Base-by-base conservation (phyloP, 140 eudicot genomes). In the Cichorium intybus region DNA sequence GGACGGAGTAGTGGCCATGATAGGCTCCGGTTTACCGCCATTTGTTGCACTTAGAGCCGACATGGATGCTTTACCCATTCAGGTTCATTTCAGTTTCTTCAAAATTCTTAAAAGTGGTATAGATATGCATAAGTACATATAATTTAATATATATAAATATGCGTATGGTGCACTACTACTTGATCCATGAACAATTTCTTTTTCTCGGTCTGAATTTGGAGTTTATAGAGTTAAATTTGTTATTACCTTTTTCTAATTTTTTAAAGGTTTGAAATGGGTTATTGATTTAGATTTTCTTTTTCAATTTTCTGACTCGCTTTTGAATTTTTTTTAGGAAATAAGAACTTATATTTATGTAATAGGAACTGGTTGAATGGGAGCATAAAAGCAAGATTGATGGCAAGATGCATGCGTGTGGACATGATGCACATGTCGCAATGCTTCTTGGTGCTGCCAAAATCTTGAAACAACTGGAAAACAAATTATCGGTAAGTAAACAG, bases 321-420 rank as follows among this genome's bases (percentile, higher is more conserved):
- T 15, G 0, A 5, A 2, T 0, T 43, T 43, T 15, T 4, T 43
- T 14, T 43, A 43, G 49, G 49, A 3, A 2, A 43, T 43, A 47
- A 17, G 56, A 46, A 63, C 16, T n/a, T 26, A 4, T 14, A 43
- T 43, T 43, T 15, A 43, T 43, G 49, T 15, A 15, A 43, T 55
- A 83, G 95, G 95, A 87, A 72, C 21, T 81, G 74, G 74, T 73
- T 43, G 82, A 84, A 9, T 81, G 91, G 95, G 92, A 84, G 75
- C 75, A 87, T 74, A 84, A 76, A 54, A 87, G 95, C 80, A 69
- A 74, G 75, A 68, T 74, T 16, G 83, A 74, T 57, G 89, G 95
- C 10, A 84, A 81, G 74, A 87, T 84, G 92, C 92, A 87, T 72
- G 95, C 92, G 16, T 87, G 92, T 69, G 95, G 84, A 60, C 92